Evolutionary conservation across 495 filamentous ascomycete species (phyloP).

Genomic region (Neurospora sp.): DNA sequence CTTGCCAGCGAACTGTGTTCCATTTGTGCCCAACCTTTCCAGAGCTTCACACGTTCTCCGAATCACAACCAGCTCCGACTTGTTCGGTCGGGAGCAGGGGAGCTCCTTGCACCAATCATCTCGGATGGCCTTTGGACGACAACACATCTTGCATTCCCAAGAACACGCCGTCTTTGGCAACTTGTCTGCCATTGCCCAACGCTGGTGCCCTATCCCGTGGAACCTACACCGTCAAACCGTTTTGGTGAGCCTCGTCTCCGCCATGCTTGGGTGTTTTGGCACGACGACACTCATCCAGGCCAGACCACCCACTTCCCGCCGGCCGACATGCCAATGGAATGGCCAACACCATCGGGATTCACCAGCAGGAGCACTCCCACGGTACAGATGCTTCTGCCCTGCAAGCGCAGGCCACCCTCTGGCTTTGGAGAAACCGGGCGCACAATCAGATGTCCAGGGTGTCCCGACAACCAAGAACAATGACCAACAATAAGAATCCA

Average conservation of each 20-base stretch:
- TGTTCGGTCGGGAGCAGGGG: slow-evolving; percentile 3
- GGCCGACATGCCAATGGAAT: neutral
- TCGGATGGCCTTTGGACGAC: slow-evolving; percentile 9
- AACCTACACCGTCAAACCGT: neutral
- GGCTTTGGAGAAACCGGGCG: neutral
- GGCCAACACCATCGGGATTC: neutral
- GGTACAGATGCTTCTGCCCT: neutral
- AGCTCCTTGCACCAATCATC: slow-evolving; percentile 21
- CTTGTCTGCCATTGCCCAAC: slow-evolving; percentile 17
- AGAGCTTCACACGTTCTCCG: slow-evolving; percentile 2
- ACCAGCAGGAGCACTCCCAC: neutral
- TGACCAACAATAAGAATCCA: neutral
- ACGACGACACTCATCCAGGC: neutral
- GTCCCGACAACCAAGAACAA: neutral
- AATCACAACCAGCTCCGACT: slow-evolving; percentile 12
- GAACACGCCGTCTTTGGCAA: neutral
- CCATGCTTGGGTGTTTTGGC: neutral
- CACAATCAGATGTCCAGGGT: neutral
- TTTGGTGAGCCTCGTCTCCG: neutral
- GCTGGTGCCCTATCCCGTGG: slow-evolving; percentile 9
- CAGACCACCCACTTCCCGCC: neutral
- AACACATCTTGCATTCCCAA: slow-evolving; percentile 7
- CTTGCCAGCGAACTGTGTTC: slow-evolving; percentile 2
- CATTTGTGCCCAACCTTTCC: slow-evolving; percentile 3
- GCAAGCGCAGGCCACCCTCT: neutral